phyloP scores from a whole-genome alignment of 257 asterid species.

The Scutellaria barbata region DNA sequence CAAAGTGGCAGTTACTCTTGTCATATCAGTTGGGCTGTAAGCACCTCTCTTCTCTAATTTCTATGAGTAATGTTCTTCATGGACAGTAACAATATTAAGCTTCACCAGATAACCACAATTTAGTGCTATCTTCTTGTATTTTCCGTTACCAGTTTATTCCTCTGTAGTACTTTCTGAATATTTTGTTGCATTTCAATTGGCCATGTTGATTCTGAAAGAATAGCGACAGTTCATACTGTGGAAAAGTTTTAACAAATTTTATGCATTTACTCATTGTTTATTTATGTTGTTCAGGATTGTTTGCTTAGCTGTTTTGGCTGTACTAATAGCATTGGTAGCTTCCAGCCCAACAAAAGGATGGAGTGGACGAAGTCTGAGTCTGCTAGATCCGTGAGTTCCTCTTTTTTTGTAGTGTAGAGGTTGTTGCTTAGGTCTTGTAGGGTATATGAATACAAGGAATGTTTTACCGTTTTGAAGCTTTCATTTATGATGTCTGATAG shows the following conservation, averaged over 20 bases:
- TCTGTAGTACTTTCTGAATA: conserved; percentile 5
- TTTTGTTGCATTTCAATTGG: conserved; percentile 10
- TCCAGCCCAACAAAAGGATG: conserved; percentile 99
- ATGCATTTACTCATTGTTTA: conserved; percentile 13
- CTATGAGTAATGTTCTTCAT: conserved; percentile 6
- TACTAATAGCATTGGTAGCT: conserved; percentile 88
- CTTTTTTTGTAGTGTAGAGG: background rate
- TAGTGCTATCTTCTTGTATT: background rate
- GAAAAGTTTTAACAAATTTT: background rate
- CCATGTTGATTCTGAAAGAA: background rate
- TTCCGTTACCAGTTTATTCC: background rate
- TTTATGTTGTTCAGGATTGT: conserved; percentile 65
- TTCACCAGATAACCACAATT: conserved; percentile 3
- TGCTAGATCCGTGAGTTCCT: conserved; percentile 92
- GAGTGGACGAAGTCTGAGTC: conserved; percentile 99
- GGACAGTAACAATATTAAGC: conserved; percentile 14
- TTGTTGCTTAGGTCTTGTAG: conserved; percentile 23
- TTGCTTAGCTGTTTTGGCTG: conserved; percentile 71
- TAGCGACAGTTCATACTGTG: background rate
- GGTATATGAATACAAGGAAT: conserved; percentile 18
- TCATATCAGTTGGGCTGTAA: conserved; percentile 88
- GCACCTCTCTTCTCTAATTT: conserved; percentile 40
- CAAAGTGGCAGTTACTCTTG: conserved; percentile 95
- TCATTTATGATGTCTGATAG: background rate
- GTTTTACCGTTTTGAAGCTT: conserved; percentile 8